Conservation (phyloP, 2,329 filamentous ascomycete species). For the Calonectria leucothoes region DNA sequence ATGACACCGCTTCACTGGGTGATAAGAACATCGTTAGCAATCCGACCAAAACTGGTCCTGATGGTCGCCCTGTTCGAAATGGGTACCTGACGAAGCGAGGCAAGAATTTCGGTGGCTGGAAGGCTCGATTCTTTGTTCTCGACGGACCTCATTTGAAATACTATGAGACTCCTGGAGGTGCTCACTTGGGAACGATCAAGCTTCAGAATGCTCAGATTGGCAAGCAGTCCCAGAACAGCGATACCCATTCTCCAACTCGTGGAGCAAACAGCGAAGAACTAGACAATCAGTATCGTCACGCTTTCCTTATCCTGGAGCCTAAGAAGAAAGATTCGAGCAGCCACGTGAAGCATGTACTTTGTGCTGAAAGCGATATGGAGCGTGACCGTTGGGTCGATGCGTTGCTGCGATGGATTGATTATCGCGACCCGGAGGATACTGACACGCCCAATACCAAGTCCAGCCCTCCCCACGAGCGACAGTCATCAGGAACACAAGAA, state of each 20-base stretch:
- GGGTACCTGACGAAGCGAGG: constrained; percentile 96
- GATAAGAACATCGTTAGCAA: constrained; percentile 39
- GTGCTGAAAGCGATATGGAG: constrained; percentile 93
- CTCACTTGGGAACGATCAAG: constrained; percentile 94
- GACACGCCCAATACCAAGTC: constrained; percentile 46
- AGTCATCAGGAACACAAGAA: constrained; percentile 29
- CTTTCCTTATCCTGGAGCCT: constrained; percentile 93
- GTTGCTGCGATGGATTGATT: constrained; percentile 89
- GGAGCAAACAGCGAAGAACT: constrained; percentile 73
- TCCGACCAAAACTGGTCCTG: constrained; percentile 61
- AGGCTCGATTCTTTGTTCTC: constrained; percentile 77
- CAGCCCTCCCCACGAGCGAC: constrained; percentile 52
- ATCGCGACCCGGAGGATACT: constrained; percentile 68
- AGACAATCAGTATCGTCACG: constrained; percentile 96
- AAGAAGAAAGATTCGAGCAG: constrained; percentile 95
- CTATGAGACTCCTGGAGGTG: constrained; percentile 89
- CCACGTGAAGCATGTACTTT: constrained; percentile 92
- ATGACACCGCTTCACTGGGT: constrained; percentile 58
- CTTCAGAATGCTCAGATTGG: constrained; percentile 92
- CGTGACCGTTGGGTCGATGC: constrained; percentile 95
- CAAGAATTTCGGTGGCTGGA: constrained; percentile 99
- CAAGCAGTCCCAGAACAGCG: constrained; percentile 74
- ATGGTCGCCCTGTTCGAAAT: constrained; percentile 78
- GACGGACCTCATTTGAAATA: constrained; percentile 80
- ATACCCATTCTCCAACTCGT: constrained; percentile 70